phyloP scores from a whole-genome alignment of 75 land plant species.

The Sequoiadendron giganteum region DNA sequence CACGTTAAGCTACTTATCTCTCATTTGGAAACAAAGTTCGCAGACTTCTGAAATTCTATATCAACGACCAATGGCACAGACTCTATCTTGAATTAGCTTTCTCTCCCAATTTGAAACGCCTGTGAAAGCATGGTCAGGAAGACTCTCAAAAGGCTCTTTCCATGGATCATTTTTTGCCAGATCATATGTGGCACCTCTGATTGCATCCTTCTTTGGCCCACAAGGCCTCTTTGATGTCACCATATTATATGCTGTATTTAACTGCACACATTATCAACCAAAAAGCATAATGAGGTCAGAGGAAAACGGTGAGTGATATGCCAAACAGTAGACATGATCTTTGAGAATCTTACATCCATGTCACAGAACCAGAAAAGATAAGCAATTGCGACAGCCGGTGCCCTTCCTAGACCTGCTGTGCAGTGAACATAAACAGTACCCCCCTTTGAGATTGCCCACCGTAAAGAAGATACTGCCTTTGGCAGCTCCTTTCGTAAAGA shows the following conservation, averaged over 20 bases:
- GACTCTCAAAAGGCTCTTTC: constrained; percentile 72
- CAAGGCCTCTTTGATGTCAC: constrained; percentile 82
- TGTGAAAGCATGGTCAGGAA: constrained; percentile 78
- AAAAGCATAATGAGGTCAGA: not conserved
- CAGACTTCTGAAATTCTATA: not conserved
- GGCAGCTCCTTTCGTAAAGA: constrained; percentile 72
- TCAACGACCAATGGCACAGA: constrained; percentile 49
- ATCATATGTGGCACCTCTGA: constrained; percentile 88
- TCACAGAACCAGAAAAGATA: constrained; percentile 86
- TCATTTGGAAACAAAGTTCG: not conserved
- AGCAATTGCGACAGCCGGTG: constrained; percentile 89
- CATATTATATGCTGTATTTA: constrained; percentile 62
- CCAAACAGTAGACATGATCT: not conserved
- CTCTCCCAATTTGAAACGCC: constrained; percentile 73
- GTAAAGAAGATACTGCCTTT: constrained; percentile 72
- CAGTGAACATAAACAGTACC: constrained; percentile 86
- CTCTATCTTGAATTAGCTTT: constrained; percentile 67
- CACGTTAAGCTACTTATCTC: not conserved
- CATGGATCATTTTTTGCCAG: constrained; percentile 70
- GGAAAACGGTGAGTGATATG: not conserved
- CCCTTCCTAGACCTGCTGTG: constrained; percentile 89
- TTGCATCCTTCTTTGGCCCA: constrained; percentile 80
- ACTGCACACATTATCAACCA: constrained; percentile 29
- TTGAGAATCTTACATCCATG: constrained; percentile 67
- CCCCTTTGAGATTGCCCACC: constrained; percentile 70